Conservation (phyloP, 352 stramenopile species). For the Hyaloperonospora arabidopsidis region DNA sequence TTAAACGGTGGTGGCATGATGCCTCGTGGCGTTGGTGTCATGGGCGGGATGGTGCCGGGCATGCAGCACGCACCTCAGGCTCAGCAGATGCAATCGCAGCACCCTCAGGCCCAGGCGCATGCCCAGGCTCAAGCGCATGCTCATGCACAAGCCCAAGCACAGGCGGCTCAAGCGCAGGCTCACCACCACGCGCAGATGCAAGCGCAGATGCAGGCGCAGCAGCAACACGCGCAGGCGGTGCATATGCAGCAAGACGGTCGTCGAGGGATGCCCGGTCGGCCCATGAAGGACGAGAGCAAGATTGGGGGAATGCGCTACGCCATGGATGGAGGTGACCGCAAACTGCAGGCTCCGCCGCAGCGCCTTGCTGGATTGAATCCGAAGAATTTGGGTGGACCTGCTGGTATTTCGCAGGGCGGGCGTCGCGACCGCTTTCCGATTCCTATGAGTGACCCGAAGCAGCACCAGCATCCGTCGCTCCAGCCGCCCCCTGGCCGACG, state of each 20-base stretch:
- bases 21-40: slow-evolving; percentile 51
- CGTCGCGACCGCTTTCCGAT: slow-evolving; percentile 68
- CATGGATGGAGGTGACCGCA: slow-evolving; percentile 57
- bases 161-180: slow-evolving; percentile 49
- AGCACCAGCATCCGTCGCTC: slow-evolving; percentile 62
- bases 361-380: slow-evolving; percentile 62
- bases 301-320: slow-evolving; percentile 47
- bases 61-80: slow-evolving; percentile 56
- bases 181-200: slow-evolving; percentile 54
- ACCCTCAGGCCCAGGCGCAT: slow-evolving; percentile 40
- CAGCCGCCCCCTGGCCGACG: slow-evolving; percentile 58
- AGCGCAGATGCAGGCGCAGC: slow-evolving; percentile 52
- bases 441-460: slow-evolving; percentile 64
- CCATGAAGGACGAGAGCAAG: slow-evolving; percentile 67
- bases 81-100: slow-evolving; percentile 49
- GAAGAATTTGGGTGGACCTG: slow-evolving; percentile 57
- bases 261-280: slow-evolving; percentile 48
- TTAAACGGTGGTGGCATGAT: slow-evolving; percentile 65
- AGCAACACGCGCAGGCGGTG: slow-evolving; percentile 55
- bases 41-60: slow-evolving; percentile 54
- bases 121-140: slow-evolving; percentile 49
- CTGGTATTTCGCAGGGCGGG: slow-evolving; percentile 33
- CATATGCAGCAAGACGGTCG: slow-evolving; percentile 56
- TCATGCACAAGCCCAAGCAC: slow-evolving; percentile 53
- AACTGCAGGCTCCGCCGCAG: slow-evolving; percentile 46